Evolutionary conservation across 2,329 filamentous ascomycete genomes (phyloP).

Genomic region (Diplodia scrobiculata): DNA sequence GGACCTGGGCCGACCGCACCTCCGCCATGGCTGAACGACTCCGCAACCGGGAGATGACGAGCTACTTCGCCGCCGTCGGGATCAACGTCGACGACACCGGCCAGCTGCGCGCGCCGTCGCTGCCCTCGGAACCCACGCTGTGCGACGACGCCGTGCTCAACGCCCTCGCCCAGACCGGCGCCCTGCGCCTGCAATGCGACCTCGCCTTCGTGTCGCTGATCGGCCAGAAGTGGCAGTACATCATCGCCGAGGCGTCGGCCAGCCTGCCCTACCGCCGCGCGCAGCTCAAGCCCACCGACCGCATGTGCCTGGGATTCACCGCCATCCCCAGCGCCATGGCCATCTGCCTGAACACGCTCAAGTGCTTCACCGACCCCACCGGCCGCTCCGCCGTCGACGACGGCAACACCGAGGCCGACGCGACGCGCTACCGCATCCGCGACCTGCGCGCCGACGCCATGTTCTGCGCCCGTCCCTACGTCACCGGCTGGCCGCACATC

Average conservation of each 20-base stretch:
- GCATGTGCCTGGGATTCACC: background rate
- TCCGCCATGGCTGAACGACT: too few species aligned
- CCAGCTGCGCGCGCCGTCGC: constrained; percentile 28
- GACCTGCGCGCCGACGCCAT: background rate
- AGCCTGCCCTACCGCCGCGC: constrained; percentile 38
- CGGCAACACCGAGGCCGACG: constrained; percentile 34
- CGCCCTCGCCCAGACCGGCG: constrained; percentile 44
- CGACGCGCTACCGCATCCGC: constrained; percentile 32
- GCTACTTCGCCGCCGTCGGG: background rate
- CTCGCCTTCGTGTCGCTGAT: constrained; percentile 45
- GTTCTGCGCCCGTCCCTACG: constrained; percentile 32
- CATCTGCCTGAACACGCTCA: background rate
- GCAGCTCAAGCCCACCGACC: constrained; percentile 30
- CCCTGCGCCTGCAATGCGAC: constrained; percentile 41
- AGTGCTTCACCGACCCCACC: background rate
- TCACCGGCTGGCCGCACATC: constrained; percentile 11
- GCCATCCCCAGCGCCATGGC: background rate
- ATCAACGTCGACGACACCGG: background rate
- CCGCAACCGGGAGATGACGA: background rate
- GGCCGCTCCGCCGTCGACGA: background rate
- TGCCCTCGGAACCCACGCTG: constrained; percentile 31
- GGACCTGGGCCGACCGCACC: too few species aligned
- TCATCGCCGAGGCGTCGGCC: constrained; percentile 43
- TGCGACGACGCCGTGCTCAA: constrained; percentile 42
- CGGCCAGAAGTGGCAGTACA: constrained; percentile 42